Evolutionary conservation across 202 grass and related monocot genomes (phyloP).

Genomic region (Zizania palustris): DNA sequence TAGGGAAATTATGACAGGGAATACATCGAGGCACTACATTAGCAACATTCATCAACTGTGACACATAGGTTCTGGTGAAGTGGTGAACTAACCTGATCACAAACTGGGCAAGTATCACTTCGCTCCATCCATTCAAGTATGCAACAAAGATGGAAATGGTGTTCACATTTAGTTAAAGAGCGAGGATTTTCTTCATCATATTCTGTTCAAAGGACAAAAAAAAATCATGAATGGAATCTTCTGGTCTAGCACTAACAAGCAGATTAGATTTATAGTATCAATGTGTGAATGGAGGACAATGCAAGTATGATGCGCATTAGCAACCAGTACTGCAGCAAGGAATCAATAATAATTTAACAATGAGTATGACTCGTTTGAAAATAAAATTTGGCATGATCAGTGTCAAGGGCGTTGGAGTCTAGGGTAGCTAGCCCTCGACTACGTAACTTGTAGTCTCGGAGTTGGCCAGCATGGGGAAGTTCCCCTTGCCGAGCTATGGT

Average conservation of each 20-base stretch:
- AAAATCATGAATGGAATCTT: constrained; percentile 27
- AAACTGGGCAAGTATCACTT: constrained; percentile 83
- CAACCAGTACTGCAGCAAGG: not conserved
- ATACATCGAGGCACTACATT: not conserved
- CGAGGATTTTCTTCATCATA: constrained; percentile 87
- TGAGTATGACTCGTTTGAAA: not conserved
- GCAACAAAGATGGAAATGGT: constrained; percentile 90
- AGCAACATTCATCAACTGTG: not conserved
- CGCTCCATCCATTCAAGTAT: constrained; percentile 98
- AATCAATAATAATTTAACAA: not conserved
- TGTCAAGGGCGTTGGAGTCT: too few relatives aligned
- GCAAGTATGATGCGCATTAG: not conserved
- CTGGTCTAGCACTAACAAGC: not conserved
- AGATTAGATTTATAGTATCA: not conserved
- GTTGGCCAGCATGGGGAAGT: too few relatives aligned
- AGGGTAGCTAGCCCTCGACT: too few relatives aligned
- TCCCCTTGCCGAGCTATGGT: too few relatives aligned
- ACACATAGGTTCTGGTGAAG: not conserved
- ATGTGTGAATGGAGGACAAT: not conserved
- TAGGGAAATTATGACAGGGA: not conserved
- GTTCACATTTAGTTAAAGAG: constrained; percentile 75
- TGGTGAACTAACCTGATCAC: constrained; percentile 67
- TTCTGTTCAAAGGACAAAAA: constrained; percentile 55
- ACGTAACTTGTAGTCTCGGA: too few relatives aligned
- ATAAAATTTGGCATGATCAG: not conserved